Percentiles rank a stretch among this genome's conserved stretches.
Evolutionary conservation across 306 rosid genomes (phyloP).

Genomic region (Pyrus pyrifolia): DNA sequence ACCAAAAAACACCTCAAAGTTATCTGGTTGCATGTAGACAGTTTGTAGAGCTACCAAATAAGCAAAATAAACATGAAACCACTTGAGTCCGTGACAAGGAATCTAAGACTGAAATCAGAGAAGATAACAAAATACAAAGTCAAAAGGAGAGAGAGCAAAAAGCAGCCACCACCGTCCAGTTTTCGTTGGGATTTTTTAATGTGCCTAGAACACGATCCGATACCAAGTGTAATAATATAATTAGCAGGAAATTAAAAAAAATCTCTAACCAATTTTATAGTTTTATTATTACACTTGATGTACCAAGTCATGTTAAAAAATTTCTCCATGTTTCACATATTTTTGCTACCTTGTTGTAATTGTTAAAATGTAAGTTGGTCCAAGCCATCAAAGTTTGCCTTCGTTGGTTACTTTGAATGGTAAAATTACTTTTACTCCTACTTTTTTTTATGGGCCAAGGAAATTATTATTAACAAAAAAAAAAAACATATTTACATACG

Average conservation of each 20-base stretch:
- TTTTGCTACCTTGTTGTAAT: not conserved
- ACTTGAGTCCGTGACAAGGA: not conserved
- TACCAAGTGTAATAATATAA: too few relatives aligned
- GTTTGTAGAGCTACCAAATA: not conserved
- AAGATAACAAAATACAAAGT: not conserved
- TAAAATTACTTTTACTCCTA: too few relatives aligned
- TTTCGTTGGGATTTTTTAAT: too few relatives aligned
- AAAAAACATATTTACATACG: too few relatives aligned
- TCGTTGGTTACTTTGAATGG: too few relatives aligned
- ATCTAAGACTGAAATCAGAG: not conserved
- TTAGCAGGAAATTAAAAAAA: too few relatives aligned
- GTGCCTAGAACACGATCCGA: fast-evolving
- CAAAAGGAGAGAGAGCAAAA: not conserved
- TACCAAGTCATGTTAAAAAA: too few relatives aligned
- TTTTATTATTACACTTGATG: too few relatives aligned
- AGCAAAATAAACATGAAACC: not conserved
- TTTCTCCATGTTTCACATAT: not conserved
- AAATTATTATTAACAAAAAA: too few relatives aligned
- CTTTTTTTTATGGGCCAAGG: too few relatives aligned
- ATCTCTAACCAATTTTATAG: too few relatives aligned
- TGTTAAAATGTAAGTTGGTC: not conserved
- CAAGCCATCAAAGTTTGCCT: not conserved
- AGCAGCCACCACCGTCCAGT: not conserved
- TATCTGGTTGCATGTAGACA: not conserved
- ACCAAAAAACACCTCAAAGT: too few relatives aligned